Conservation (phyloP, 495 filamentous ascomycete species). For the Chaetomidium leptoderma region DNA sequence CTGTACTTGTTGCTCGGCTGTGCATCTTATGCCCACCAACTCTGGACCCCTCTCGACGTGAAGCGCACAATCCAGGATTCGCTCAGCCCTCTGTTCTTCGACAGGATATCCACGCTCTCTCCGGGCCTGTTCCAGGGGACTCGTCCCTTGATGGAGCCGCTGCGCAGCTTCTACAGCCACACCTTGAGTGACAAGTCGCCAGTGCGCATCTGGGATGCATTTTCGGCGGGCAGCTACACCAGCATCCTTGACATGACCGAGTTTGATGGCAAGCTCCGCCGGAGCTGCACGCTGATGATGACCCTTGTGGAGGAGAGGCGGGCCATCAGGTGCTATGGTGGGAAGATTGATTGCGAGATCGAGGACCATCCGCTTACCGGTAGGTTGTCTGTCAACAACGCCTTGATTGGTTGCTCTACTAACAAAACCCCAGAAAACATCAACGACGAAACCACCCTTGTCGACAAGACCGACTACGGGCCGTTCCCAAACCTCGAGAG, state of each 20-base stretch:
- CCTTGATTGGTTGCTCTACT: constrained; percentile 8
- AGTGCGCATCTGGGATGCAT: constrained; percentile 40
- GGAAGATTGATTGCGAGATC: constrained; percentile 37
- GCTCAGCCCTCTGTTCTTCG: constrained; percentile 44
- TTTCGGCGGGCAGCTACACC: constrained; percentile 44
- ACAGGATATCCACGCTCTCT: constrained; percentile 50
- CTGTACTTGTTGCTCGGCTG: constrained; percentile 46
- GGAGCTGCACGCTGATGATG: constrained; percentile 43
- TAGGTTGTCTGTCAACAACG: constrained; percentile 35
- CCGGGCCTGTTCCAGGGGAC: constrained; percentile 40
- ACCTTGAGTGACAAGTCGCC: constrained; percentile 36
- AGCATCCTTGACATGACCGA: constrained; percentile 40
- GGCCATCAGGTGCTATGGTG: constrained; percentile 34
- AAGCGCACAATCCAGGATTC: constrained; percentile 51
- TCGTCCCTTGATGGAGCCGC: constrained; percentile 31
- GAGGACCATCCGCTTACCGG: constrained; percentile 34
- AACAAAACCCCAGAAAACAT: constrained; percentile 30
- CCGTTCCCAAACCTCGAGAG: constrained; percentile 41
- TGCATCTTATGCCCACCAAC: constrained; percentile 36
- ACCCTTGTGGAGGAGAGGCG: constrained; percentile 45
- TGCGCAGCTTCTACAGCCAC: constrained; percentile 37
- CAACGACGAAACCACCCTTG: constrained; percentile 25
- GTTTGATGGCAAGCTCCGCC: constrained; percentile 33
- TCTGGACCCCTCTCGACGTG: constrained; percentile 44
- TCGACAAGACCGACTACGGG: constrained; percentile 44